Base-by-base conservation (phyloP, 1,139 yeast genomes). In the Magnusiomyces suaveolens region DNA sequence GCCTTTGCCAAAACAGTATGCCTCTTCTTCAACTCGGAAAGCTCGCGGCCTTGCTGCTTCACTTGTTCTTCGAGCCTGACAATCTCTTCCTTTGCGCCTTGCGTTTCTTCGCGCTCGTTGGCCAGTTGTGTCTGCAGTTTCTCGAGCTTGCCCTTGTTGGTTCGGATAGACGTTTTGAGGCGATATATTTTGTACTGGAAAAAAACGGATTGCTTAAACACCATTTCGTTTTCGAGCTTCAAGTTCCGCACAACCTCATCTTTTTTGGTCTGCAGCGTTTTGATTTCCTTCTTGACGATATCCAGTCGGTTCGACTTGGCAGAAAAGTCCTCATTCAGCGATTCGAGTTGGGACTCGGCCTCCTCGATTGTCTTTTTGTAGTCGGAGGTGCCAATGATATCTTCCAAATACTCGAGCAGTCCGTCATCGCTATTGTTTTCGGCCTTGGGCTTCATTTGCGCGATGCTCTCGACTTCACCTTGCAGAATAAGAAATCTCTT, bases 391-490 rank as follows among this genome's bases (percentile, higher is more conserved):
- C 98, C 99, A 56, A 94, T 92, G 53, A 94, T 92, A 72, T 94
- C 98, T 66, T 94, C 99, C 58, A 94, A 72, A 67, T 92, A 94
- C 65, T 94, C 99, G 50, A 94, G 71, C 39, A 94, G 73, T 0
- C 99, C 99, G 66, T 92, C 98, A 62, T 92, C 98, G 61, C 82
- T 82, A 55, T 89, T 96, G 53, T 77, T 80, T 64, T 92, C 97
- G 0, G 97, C 97, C 66, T 92, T 92, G 10, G 98, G 87, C 66
- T 90, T 90, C 99, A 94, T 94, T 68, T 92, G 97, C 0, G 98
- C 97, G 66, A 94, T 94, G 56, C 92, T 85, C 70, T 94, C 99
- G 43, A 94, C 98, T 68, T 94, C 99, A 64, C 99, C 99, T 71
- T 94, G 99, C 48, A 94, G 74, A 65, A 94, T 94, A 62, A 94